Percentiles rank a stretch among this genome's conserved stretches.
These are phyloP conservation scores for Fusarium staphyleae DNA, from an alignment of 2,329 filamentous ascomycete species.

Conservation along the genomic window DNA sequence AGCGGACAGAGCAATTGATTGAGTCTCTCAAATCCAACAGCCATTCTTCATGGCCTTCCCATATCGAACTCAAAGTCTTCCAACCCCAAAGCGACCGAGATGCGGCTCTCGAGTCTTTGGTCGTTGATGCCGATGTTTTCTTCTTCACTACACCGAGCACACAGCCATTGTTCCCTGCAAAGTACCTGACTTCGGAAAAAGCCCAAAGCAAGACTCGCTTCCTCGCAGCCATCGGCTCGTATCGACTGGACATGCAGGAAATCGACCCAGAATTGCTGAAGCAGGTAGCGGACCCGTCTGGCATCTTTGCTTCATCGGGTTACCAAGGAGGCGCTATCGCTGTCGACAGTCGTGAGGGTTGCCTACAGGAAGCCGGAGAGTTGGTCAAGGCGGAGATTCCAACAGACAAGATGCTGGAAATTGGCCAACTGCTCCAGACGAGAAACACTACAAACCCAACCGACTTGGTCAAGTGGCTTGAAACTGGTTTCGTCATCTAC, in stretches of 20 bases:
- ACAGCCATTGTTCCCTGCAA: constrained; percentile 39
- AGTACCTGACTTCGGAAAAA: constrained; percentile 30
- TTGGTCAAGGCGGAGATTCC: constrained; percentile 40
- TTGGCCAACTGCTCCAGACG: constrained; percentile 61
- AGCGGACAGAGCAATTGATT: constrained; percentile 34
- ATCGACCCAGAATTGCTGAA: constrained; percentile 43
- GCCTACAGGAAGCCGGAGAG: constrained; percentile 44
- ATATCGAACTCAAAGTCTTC: constrained; percentile 26
- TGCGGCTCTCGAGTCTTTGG: constrained; percentile 24
- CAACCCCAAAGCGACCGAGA: constrained; percentile 17
- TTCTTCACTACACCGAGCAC: constrained; percentile 46
- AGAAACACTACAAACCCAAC: not conserved
- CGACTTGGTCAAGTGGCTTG: constrained; percentile 63
- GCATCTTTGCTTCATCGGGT: not conserved
- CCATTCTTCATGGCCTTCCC: constrained; percentile 19
- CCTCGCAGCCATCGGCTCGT: constrained; percentile 44
- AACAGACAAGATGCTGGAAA: constrained; percentile 42
- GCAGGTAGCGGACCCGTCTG: constrained; percentile 24
- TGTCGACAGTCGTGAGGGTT: constrained; percentile 42
- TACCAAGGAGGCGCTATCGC: constrained; percentile 30
- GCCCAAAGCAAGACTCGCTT: constrained; percentile 38
- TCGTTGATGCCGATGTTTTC: constrained; percentile 38
- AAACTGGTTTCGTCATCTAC: constrained; percentile 70
- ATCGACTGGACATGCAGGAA: constrained; percentile 45
- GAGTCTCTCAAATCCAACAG: constrained; percentile 19